Percentiles rank a stretch among this genome's conserved stretches.
These are phyloP conservation scores for Boletus sp. DNA, from an alignment of 1,284 basidiomycete species.

Conservation along the genomic window DNA sequence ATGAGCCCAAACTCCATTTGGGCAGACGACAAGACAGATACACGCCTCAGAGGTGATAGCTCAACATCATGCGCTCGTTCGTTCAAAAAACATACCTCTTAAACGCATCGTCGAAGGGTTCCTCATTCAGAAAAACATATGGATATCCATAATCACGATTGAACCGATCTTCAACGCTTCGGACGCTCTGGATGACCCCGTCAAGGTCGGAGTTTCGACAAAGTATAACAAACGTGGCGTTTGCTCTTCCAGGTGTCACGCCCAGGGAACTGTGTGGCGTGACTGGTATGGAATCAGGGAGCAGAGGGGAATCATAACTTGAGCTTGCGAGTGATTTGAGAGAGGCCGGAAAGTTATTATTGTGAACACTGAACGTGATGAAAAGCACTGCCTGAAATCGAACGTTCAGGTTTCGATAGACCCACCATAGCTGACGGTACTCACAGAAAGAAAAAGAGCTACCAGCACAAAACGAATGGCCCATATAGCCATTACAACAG, in stretches of 20 bases:
- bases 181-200: constrained; percentile 51
- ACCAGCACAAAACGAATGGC: constrained; percentile 23
- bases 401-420: background rate
- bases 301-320: background rate
- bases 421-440: background rate
- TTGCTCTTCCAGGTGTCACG: constrained; percentile 16
- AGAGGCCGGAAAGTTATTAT: background rate
- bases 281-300: background rate
- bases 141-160: constrained; percentile 64
- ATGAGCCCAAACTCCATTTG: constrained; percentile 70
- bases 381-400: constrained; percentile 15
- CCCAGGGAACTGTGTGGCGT: background rate
- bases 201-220: constrained; percentile 44
- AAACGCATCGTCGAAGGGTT: constrained; percentile 65
- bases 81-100: constrained; percentile 41
- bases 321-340: background rate
- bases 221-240: constrained; percentile 31
- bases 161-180: constrained; percentile 56
- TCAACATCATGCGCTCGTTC: constrained; percentile 13
- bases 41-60: constrained; percentile 39
- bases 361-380: constrained; percentile 5
- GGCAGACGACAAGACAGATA: constrained; percentile 52
- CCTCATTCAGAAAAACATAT: constrained; percentile 72
- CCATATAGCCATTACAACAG: constrained; percentile 20
- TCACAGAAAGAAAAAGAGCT: constrained; percentile 22